A percentile compares a stretch with the other conserved stretches of the same genome.
phyloP scores from a whole-genome alignment of 768 basidiomycete species.

The Hygrophorus pudorinus region DNA sequence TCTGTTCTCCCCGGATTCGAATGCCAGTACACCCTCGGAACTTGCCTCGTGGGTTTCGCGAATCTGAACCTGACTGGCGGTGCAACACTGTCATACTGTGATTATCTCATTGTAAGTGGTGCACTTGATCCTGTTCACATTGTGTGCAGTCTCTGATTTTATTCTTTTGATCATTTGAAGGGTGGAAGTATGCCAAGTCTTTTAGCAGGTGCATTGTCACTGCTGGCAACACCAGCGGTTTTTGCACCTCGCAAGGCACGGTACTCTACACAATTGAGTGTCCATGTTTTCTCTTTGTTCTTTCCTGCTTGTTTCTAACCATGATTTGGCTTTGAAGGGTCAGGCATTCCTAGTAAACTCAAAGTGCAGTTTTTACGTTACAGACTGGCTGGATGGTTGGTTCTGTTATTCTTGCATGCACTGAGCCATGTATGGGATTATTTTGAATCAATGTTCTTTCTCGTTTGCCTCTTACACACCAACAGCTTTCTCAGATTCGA shows the following conservation, averaged over 20 bases:
- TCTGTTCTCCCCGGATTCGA: constrained; percentile 5
- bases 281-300: neutral
- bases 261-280: neutral
- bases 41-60: constrained; percentile 3
- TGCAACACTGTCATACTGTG: constrained; percentile 1
- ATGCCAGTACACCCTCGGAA: constrained; percentile 4
- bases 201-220: neutral
- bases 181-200: neutral
- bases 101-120: constrained; percentile 7
- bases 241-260: neutral
- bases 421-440: too few species aligned
- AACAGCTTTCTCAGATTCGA: too few species aligned
- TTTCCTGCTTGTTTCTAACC: neutral
- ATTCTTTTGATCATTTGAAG: neutral
- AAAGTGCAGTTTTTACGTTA: too few species aligned
- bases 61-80: constrained; percentile 5
- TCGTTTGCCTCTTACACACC: too few species aligned
- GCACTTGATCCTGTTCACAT: neutral
- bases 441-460: too few species aligned
- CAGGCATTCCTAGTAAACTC: neutral
- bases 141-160: neutral
- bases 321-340: neutral
- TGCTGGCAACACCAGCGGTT: neutral
- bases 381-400: too few species aligned
- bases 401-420: too few species aligned